phyloP scores from a whole-genome alignment of 306 rosid species.

The Arachis hypogaea region DNA sequence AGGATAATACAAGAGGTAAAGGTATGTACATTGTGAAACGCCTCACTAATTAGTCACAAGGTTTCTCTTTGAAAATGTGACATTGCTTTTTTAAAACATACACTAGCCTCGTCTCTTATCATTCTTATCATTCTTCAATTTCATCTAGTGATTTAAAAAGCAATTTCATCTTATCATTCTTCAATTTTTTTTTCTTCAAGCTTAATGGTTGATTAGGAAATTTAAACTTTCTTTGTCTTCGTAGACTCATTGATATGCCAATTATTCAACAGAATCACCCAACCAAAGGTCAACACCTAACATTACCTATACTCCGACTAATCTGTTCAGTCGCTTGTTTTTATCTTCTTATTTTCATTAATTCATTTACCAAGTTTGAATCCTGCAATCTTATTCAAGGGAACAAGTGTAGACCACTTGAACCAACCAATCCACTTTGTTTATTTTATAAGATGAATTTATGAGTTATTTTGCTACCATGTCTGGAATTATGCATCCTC shows the following conservation, averaged over 20 bases:
- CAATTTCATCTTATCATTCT: background rate
- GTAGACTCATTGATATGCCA: background rate
- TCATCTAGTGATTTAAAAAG: too few relatives aligned
- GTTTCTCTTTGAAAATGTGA: too few relatives aligned
- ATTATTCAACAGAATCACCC: background rate
- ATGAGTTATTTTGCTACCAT: conserved; percentile 21
- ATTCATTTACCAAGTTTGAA: too few relatives aligned
- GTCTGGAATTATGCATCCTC: background rate
- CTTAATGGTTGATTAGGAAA: background rate
- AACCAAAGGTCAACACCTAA: background rate
- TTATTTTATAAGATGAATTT: background rate
- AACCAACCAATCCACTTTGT: too few relatives aligned
- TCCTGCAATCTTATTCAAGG: too few relatives aligned
- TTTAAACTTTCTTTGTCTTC: background rate
- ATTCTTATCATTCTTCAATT: too few relatives aligned
- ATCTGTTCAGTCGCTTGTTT: too few relatives aligned
- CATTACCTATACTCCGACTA: too few relatives aligned
- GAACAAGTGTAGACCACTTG: too few relatives aligned
- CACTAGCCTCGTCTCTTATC: too few relatives aligned
- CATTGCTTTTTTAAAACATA: too few relatives aligned
- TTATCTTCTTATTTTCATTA: too few relatives aligned
- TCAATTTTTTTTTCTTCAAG: background rate
- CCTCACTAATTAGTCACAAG: background rate
- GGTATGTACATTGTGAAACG: background rate
- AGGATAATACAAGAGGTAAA: background rate